Evolutionary conservation across 805 yeast species (phyloP).

Genomic region (Ogataea corticis): DNA sequence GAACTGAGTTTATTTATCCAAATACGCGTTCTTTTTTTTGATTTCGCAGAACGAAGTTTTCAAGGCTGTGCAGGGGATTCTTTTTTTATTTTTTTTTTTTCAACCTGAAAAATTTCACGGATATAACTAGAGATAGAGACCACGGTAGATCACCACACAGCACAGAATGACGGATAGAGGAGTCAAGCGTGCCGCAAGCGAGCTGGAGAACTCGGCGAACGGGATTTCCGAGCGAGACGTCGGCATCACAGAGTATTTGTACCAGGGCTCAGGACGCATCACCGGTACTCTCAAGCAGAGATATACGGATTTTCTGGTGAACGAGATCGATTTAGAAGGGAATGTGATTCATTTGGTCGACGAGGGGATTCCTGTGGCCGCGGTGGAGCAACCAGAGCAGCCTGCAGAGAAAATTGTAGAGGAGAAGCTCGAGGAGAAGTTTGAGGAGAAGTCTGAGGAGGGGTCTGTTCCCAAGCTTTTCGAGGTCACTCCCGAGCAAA

Average conservation of each 20-base stretch:
- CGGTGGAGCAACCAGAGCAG: constrained; percentile 47
- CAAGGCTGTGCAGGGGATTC: too few species aligned
- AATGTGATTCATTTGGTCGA: constrained; percentile 75
- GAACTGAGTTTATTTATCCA: too few species aligned
- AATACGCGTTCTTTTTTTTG: too few species aligned
- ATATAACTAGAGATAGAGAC: too few species aligned
- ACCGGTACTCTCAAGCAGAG: constrained; percentile 81
- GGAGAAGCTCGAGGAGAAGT: constrained; percentile 32
- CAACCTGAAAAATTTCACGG: background rate
- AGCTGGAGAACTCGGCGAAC: background rate
- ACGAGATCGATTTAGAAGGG: constrained; percentile 73
- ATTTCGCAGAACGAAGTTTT: too few species aligned
- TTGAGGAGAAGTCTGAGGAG: constrained; percentile 35
- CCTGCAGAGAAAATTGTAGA: constrained; percentile 27
- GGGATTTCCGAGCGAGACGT: constrained; percentile 77
- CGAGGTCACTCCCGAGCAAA: constrained; percentile 42
- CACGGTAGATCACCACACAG: too few species aligned
- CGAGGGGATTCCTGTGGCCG: constrained; percentile 61
- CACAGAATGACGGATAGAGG: constrained; percentile 2
- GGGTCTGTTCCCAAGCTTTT: constrained; percentile 2
- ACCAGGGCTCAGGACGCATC: constrained; percentile 60
- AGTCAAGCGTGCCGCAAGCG: background rate
- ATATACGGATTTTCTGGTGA: constrained; percentile 91
- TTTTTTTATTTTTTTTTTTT: too few species aligned
- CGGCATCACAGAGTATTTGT: constrained; percentile 77